phyloP scores from a whole-genome alignment of 2,329 filamentous ascomycete species.

The Onygenales sp. region DNA sequence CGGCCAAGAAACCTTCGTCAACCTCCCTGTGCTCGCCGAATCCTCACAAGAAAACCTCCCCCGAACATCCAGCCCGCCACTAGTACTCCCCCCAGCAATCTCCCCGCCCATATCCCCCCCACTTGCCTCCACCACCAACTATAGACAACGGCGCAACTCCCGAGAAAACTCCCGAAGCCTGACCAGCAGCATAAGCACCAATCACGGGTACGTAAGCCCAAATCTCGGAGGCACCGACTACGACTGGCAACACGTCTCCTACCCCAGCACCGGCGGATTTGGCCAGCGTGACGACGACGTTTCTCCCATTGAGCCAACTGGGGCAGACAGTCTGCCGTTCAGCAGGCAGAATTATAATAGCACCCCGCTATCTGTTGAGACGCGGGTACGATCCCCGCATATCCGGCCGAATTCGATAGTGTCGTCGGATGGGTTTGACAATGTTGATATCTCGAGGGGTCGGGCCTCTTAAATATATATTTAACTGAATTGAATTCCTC shows the following conservation, averaged over 20 bases:
- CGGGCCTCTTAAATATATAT: neutral
- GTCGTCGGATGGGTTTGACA: neutral
- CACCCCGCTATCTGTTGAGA: neutral
- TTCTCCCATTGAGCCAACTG: neutral
- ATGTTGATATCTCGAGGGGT: no score
- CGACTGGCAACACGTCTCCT: neutral
- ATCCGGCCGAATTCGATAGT: neutral
- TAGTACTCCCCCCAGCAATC: no score
- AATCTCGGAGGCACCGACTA: neutral
- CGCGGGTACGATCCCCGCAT: neutral
- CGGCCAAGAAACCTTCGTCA: neutral
- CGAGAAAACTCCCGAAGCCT: neutral
- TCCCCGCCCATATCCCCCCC: no score
- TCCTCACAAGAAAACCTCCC: neutral
- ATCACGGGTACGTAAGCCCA: neutral
- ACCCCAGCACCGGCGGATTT: neutral
- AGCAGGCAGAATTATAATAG: neutral
- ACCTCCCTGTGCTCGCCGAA: neutral
- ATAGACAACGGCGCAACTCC: neutral
- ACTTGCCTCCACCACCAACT: neutral
- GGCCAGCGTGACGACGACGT: neutral
- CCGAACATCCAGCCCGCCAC: no score
- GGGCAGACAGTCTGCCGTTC: neutral
- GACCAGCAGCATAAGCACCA: neutral
- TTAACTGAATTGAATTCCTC: neutral